Base-by-base conservation (phyloP, 2,329 filamentous ascomycete species). In the Cercospora sp. region DNA sequence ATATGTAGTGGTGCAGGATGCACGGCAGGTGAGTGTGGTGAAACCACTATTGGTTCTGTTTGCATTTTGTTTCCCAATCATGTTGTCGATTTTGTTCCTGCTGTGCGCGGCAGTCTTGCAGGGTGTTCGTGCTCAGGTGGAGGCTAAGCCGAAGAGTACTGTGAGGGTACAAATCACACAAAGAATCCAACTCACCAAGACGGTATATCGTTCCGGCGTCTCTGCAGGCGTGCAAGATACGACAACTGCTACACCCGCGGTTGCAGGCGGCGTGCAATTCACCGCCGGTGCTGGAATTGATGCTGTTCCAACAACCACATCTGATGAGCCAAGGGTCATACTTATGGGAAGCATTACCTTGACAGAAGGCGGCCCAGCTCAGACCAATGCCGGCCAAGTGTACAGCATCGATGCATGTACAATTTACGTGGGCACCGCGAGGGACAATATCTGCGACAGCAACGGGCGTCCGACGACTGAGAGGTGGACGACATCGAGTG, bases 361-460 rank as follows among this genome's bases (percentile, higher is more conserved):
- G 40, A 30, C 59, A 51, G 33, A 31, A 26, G 59, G 59, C 20
- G 59, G 59, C 20, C n/a, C 36, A n/a, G 31, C 40, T 16, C 40
- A 45, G 59, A 61, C 59, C 13, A 48, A 45, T 33, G 31, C 59
- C 40, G 33, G 36, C 13, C 31, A 61, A 26, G 18, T 20, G 13
- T 61, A 61, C 59, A 61, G 59, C 23, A 18, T 61, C 9, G 40
- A 61, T 16, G 59, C 26, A 26, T 61, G 59, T 16, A 18, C 26
- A 13, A 23, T 61, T 5, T 61, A 40, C 23, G 36, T 10, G 5
- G 59, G 59, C 10, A 48, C 59, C 12, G 40, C 33, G 12, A 45
- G 20, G 12, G 40, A 36, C 10, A 45, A 31, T 13, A 18, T 61
- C 6, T 61, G 59, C 20, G 23, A 20, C 40, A 48, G 59, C 20